These are phyloP conservation scores for Syzygium syzygioides DNA, from an alignment of 441 rosid species.

Conservation along the genomic window DNA sequence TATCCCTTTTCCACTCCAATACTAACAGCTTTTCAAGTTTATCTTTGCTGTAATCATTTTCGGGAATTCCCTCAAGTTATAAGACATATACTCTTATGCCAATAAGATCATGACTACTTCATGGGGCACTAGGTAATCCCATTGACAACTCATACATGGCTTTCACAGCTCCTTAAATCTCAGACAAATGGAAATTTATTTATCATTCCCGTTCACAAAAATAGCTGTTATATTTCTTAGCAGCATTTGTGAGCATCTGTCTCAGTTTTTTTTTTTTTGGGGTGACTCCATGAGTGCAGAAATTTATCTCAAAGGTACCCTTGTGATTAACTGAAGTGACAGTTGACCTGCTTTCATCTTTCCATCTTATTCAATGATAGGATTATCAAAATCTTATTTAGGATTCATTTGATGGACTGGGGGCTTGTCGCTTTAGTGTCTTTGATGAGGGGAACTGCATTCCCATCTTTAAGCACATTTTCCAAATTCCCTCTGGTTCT, in stretches of 20 bases:
- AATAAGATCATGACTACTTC: not conserved
- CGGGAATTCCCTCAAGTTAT: not conserved
- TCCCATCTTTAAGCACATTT: not conserved
- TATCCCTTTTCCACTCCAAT: not conserved
- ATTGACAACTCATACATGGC: not conserved
- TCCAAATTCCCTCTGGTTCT: not conserved
- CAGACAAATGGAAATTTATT: not conserved
- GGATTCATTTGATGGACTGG: not conserved
- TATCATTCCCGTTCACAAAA: not conserved
- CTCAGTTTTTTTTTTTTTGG: not conserved
- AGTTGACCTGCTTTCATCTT: not conserved
- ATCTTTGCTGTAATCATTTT: not conserved
- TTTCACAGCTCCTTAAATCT: not conserved
- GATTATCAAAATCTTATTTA: not conserved
- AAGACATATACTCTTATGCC: not conserved
- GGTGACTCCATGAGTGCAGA: not conserved
- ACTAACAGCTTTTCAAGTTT: not conserved
- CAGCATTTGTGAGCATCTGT: not conserved
- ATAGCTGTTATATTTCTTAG: not conserved
- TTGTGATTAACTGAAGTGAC: not conserved
- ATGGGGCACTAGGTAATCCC: not conserved
- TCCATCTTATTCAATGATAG: not conserved
- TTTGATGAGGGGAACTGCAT: not conserved
- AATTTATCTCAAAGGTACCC: not conserved
- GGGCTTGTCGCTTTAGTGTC: conserved; percentile 4